A percentile compares a stretch with the other conserved stretches of the same genome.
phyloP scores from a whole-genome alignment of 2,329 filamentous ascomycete genomes.

The Exserohilum rostratum region DNA sequence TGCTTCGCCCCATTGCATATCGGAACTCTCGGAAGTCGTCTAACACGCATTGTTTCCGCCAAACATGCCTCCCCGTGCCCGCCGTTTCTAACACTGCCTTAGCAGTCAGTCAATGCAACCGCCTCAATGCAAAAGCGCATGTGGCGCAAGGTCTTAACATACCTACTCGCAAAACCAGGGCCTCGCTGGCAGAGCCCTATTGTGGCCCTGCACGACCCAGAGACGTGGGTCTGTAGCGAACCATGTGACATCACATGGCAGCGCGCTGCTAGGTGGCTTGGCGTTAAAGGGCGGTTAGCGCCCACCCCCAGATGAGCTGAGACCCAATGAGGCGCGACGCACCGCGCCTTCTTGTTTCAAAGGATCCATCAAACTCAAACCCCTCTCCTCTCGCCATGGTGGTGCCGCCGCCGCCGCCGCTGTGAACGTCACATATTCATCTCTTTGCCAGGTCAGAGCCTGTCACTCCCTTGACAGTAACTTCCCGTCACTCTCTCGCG shows the following conservation, averaged over 20 bases:
- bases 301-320: constrained; percentile 3
- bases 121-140: not conserved
- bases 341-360: constrained; percentile 23
- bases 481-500: constrained; percentile 44
- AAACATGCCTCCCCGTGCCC: not conserved
- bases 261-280: constrained; percentile 18
- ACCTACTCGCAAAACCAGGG: not conserved
- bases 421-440: constrained; percentile 18
- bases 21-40: not conserved
- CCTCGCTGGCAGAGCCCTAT: not conserved
- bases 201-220: not conserved
- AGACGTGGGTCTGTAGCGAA: constrained; percentile 7
- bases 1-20: not conserved
- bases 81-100: not conserved
- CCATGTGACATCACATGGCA: constrained; percentile 12
- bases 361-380: constrained; percentile 19
- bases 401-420: constrained; percentile 19
- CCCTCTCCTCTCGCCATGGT: constrained; percentile 14
- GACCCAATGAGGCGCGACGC: constrained; percentile 19
- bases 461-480: constrained; percentile 37
- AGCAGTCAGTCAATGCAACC: not conserved
- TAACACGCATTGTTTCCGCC: not conserved
- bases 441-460: constrained; percentile 35
- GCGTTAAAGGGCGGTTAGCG: constrained; percentile 14
- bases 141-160: not conserved